A percentile compares a stretch with the other conserved stretches of the same genome.
phyloP scores from a whole-genome alignment of 139 green algal genomes.

The Ostreobium quekettii region DNA sequence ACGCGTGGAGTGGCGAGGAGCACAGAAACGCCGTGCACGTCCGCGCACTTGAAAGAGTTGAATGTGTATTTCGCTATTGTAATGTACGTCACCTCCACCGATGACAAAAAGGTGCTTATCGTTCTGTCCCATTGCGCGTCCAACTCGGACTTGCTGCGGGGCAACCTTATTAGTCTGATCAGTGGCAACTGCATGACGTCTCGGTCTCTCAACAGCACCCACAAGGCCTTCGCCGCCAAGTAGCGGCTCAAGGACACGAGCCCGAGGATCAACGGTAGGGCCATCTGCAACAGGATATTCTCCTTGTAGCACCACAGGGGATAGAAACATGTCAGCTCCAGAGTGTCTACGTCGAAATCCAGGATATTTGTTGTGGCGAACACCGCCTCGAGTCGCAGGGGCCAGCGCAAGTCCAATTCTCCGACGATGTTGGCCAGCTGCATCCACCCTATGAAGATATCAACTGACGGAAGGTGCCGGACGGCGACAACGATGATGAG shows the following conservation, averaged over 20 bases:
- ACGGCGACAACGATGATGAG: slow-evolving; percentile 9
- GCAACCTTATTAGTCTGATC: too few relatives aligned
- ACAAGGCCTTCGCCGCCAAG: too few relatives aligned
- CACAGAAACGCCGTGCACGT: slow-evolving; percentile 14
- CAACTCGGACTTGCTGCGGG: too few relatives aligned
- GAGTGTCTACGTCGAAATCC: slow-evolving; percentile 18
- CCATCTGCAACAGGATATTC: slow-evolving; percentile 11
- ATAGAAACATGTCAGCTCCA: slow-evolving; percentile 10
- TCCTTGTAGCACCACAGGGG: slow-evolving; percentile 1
- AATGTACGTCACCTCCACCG: slow-evolving; percentile 15
- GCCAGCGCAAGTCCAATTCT: slow-evolving; percentile 14
- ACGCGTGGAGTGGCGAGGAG: background rate
- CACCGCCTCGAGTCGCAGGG: background rate
- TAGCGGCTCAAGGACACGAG: background rate
- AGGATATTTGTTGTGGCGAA: slow-evolving; percentile 7
- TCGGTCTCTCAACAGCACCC: too few relatives aligned
- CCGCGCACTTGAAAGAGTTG: slow-evolving; percentile 13
- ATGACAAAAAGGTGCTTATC: slow-evolving; percentile 16
- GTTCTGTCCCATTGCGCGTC: slow-evolving; percentile 13
- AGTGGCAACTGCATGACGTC: too few relatives aligned
- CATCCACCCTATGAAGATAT: slow-evolving; percentile 11
- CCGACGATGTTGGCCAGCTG: slow-evolving; percentile 19
- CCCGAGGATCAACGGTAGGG: slow-evolving; percentile 8
- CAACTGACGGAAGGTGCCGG: background rate
- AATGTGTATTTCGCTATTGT: slow-evolving; percentile 21